Base-by-base conservation (phyloP, 2,329 filamentous ascomycete genomes). In the Fusarium globosum region DNA sequence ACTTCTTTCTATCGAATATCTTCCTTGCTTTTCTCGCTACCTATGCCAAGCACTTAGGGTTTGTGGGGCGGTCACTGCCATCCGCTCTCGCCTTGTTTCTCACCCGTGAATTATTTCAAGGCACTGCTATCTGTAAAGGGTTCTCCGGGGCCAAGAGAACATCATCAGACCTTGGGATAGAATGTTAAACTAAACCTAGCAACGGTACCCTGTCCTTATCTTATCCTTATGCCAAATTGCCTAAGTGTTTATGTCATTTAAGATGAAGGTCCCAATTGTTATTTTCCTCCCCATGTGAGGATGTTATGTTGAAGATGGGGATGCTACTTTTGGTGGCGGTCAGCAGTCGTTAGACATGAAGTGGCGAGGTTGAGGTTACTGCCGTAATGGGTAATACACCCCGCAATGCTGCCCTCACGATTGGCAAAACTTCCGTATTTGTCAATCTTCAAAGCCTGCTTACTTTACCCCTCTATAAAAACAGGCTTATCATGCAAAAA, bases 341-440 rank as follows among this genome's bases (percentile, higher is more conserved):
- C 20, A 28, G 20, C 11, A 53, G 14, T 53, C 4, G 20, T 39
- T 16, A 13, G 35, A 28, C 18, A n/a, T n/a, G 10, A 42, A 9
- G 16, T 35, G 23, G 23, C 23, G 28, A 65, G 33, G 51, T 68
- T 71, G 68, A 43, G 18, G 61, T 18, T 52, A 41, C 36, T 71
- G 30, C 68, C 28, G 3, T 13, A 63, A 68, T 23, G 1, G 51
- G 69, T n/a, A 71, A 49, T 41, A 21, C 12, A 4, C 30, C 33
- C 21, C 46, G 23, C 23, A 30, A 42, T 58, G 16, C 28, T 26
- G 52, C 13, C 35, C 21, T 33, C 4, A 28, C 12, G 15, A 10
- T 21, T 26, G 45, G 18, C 16, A 18, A 10, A 38, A 39, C 20
- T 46, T 56, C 42, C 33, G 11, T 4, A 53, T 68, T 33, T 42